Evolutionary conservation across 257 asterid species (phyloP).

Genomic region (Gardenia jasminoides): DNA sequence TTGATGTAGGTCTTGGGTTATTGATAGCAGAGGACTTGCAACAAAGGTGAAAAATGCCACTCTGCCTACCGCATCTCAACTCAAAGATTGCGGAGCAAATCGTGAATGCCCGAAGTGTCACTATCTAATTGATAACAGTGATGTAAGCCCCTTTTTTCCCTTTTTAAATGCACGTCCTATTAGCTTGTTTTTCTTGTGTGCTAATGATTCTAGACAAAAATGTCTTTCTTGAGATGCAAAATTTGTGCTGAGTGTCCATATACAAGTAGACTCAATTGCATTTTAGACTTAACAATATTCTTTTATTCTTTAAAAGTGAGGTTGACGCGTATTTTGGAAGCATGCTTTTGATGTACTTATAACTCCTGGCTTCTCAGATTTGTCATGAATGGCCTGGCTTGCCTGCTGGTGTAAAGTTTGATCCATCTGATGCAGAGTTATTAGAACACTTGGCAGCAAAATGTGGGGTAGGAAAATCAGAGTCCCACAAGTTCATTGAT

Average conservation of each 20-base stretch:
- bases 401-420: conserved; percentile 86
- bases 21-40: conserved; percentile 68
- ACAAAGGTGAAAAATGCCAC: conserved; percentile 71
- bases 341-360: background rate
- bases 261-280: background rate
- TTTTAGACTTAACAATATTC: background rate
- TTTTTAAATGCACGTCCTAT: background rate
- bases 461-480: conserved; percentile 41
- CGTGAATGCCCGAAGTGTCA: conserved; percentile 70
- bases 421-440: conserved; percentile 82
- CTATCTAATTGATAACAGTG: conserved; percentile 49
- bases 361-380: conserved; percentile 39
- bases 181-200: background rate
- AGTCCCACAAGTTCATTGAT: conserved; percentile 63
- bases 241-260: background rate
- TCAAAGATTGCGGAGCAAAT: conserved; percentile 69
- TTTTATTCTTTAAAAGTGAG: background rate
- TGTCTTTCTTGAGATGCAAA: conserved; percentile 6
- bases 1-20: conserved; percentile 69
- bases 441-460: conserved; percentile 85
- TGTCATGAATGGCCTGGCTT: conserved; percentile 75
- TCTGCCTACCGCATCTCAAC: conserved; percentile 42
- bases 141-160: conserved; percentile 48
- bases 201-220: background rate
- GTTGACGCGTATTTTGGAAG: background rate